Base-by-base conservation (phyloP, 1,284 basidiomycete species). In the Cryptococcus sp. region DNA sequence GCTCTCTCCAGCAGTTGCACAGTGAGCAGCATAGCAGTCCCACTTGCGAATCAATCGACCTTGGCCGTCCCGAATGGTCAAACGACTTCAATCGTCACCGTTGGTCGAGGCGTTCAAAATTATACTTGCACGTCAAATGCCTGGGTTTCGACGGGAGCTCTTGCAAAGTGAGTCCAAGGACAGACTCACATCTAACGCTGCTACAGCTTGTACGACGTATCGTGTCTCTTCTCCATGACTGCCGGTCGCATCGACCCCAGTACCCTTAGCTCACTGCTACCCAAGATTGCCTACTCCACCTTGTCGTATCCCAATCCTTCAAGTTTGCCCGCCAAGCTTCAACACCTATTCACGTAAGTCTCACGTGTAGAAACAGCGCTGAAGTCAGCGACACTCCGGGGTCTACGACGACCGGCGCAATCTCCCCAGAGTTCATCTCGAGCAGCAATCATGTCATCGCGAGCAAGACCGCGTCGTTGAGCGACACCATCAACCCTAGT, bases 131-230 rank as follows among this genome's bases (percentile, higher is more conserved):
- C 61, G 6, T 38, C 31, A 15, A 70, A 70, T 1, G 49, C 50
- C 1, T 75, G 59, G 17, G 67, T 68, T 5, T 62, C 66, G 13
- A 62, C 62, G 7, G 73, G 73, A 2, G 73, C 73, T 22, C 52
- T 71, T 0, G 73, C 73, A 17, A 66, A 69, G 72, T 74, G 50
- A 61, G 71, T 68, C 1, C 20, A 25, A 3, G 25, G 38, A 10
- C 55, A 25, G 11, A 17, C 41, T 35, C 46, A 10, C 40, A 40
- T 22, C 20, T 62, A 44, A 56, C n/a, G 8, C 7, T 10, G 1
- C 7, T 38, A 22, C 40, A 74, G 72, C 50, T 71, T 88, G 5
- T 83, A 85, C 70, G 86, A 88, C 70, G 79, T 83, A 45, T 84
- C 83, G 1, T 87, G 86, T 78, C 64, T 84, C 41, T 78, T 78